A percentile compares a stretch with the other conserved stretches of the same genome.
Evolutionary conservation across 2,329 filamentous ascomycete species (phyloP).

Genomic region (Cryphonectria nitschkei): DNA sequence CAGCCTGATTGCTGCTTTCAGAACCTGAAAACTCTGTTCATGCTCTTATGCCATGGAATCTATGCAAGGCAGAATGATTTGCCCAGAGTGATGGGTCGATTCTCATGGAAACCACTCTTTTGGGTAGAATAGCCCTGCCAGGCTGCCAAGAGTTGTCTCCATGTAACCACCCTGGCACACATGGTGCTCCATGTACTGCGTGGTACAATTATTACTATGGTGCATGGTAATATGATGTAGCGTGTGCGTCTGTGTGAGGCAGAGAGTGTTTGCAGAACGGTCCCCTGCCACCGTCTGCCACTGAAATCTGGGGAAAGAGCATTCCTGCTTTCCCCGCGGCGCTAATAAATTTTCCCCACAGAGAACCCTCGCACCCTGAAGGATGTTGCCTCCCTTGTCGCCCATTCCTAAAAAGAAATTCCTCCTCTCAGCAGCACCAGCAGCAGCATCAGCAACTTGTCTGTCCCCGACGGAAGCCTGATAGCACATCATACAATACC

Average conservation of each 20-base stretch:
- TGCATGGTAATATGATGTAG: neutral
- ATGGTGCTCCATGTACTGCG: neutral
- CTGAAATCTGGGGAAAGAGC: conserved; percentile 7
- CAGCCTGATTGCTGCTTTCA: neutral
- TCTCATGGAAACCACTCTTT: neutral
- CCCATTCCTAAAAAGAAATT: neutral
- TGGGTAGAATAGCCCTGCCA: neutral
- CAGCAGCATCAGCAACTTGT: neutral
- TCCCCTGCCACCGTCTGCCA: neutral
- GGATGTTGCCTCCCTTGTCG: neutral
- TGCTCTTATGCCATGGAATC: neutral
- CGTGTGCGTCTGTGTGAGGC: neutral
- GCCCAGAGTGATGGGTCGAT: neutral
- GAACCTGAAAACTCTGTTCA: neutral
- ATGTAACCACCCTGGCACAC: neutral
- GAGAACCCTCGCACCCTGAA: conserved; percentile 5
- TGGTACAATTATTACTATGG: neutral
- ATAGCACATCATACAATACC: neutral
- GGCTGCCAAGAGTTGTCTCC: neutral
- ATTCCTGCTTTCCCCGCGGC: conserved; percentile 2
- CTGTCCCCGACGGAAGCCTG: neutral
- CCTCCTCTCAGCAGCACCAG: neutral
- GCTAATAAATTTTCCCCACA: conserved; percentile 8
- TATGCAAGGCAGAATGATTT: neutral
- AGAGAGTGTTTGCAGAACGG: neutral